Evolutionary conservation across 306 rosid species (phyloP).

Genomic region (Citrullus colocynthis): DNA sequence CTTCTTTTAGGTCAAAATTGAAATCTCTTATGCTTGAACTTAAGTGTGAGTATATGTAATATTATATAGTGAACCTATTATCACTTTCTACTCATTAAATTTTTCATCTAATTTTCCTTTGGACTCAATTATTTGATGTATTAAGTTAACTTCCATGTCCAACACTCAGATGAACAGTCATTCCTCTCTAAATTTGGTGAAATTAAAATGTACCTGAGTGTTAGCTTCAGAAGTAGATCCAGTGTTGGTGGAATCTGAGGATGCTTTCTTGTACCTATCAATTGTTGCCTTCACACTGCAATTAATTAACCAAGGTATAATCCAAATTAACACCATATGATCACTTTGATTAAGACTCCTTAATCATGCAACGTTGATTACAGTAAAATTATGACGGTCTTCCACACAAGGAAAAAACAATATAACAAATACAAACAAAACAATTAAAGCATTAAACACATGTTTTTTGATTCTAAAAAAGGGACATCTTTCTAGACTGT

Average conservation of each 20-base stretch:
- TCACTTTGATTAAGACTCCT: neutral
- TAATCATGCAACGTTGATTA: neutral
- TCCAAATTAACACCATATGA: neutral
- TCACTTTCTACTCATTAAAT: neutral
- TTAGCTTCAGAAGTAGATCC: conserved; percentile 80
- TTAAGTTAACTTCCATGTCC: neutral
- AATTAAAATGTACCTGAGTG: conserved; percentile 49
- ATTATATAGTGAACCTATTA: neutral
- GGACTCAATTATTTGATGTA: neutral
- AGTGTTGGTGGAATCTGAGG: conserved; percentile 61
- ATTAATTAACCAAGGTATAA: neutral
- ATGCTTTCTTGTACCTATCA: conserved; percentile 81
- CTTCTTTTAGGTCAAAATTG: neutral
- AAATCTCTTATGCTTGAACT: neutral
- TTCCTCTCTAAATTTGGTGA: neutral
- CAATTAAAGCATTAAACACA: neutral
- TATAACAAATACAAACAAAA: neutral
- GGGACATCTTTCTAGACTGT: neutral
- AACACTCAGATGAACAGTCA: neutral
- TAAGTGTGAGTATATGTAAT: neutral
- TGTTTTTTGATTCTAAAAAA: neutral
- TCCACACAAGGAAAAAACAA: neutral
- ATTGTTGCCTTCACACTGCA: conserved; percentile 79
- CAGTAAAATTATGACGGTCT: neutral
- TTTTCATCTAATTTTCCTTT: neutral